These are phyloP conservation scores for Kandelia obovata DNA, from an alignment of 345 rosid species.

Conservation along the genomic window DNA sequence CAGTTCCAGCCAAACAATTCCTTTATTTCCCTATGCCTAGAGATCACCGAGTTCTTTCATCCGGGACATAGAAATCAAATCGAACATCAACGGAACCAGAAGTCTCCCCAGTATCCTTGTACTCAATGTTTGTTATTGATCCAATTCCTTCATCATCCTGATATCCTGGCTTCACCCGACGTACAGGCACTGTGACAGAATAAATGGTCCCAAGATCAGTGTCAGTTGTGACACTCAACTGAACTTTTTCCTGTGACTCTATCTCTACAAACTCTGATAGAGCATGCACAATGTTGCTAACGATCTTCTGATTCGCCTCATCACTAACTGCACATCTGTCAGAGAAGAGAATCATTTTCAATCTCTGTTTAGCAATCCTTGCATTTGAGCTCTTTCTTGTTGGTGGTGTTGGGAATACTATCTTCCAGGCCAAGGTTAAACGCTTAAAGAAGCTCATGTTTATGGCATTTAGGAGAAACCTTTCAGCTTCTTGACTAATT, in stretches of 20 bases:
- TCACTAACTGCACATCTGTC: conserved; percentile 94
- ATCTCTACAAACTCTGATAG: conserved; percentile 92
- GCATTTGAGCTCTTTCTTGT: conserved; percentile 83
- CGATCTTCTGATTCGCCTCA: conserved; percentile 84
- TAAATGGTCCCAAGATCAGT: conserved; percentile 84
- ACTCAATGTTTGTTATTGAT: conserved; percentile 64
- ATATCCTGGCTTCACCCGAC: conserved; percentile 84
- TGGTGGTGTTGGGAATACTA: conserved; percentile 75
- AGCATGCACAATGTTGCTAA: conserved; percentile 66
- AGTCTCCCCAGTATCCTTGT: conserved; percentile 61
- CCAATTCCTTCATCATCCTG: conserved; percentile 62
- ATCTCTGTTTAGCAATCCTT: conserved; percentile 85
- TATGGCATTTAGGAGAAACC: conserved; percentile 63
- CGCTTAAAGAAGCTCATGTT: conserved; percentile 86
- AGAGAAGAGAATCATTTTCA: conserved; percentile 97
- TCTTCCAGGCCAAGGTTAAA: conserved; percentile 84
- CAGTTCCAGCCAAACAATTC: conserved; percentile 1
- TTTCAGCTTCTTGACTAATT: conserved; percentile 57
- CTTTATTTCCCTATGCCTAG: conserved; percentile 16
- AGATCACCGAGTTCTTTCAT: conserved; percentile 33
- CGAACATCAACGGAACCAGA: conserved; percentile 86
- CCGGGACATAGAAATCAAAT: conserved; percentile 89
- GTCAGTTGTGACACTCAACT: conserved; percentile 78
- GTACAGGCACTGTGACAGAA: conserved; percentile 89
- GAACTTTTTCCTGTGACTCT: conserved; percentile 93